Evolutionary conservation across 1,284 basidiomycete genomes (phyloP), one percentile per base, ranked within the genome.

Genomic region (Naganishia cerealis): DNA sequence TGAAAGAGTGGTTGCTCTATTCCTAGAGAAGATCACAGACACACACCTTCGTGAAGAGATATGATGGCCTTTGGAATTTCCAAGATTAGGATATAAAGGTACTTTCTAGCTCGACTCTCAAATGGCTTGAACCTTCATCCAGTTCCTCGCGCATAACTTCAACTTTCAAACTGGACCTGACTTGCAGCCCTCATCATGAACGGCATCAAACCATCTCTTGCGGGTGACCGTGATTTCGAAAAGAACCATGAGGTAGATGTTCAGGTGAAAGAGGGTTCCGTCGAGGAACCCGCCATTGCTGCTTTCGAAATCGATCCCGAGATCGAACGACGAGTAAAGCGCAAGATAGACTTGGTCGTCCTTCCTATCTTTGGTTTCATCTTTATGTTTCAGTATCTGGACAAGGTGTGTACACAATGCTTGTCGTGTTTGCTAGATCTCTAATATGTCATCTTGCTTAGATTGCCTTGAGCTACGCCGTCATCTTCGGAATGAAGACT

Each of bases 401-500:
- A 62, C 59, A 62, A 62, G 56, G 56, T 57, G 16, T 15, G 56
- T 42, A 33, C 21, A 26, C 36, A 18, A 18, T 5, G 18, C n/a
- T 15, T 9, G 16, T 57, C n/a, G 4, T 56, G 2, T 15, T 8
- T 15, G 16, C 5, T 16, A 8, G 40, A 39, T 1, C 10, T 1
- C 16, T 7, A 40, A 39, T 21, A 24, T n/a, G 15, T 21, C 33
- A 16, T 46, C 16, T 1, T 15, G 18, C 10, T 16, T 26, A 43
- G 43, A 62, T 50, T 29, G 59, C 59, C 8, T 40, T 50, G 46
- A 75, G 76, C 59, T 76, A 75, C 68, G 77, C 77, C 15, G 76
- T 76, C n/a, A 75, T 80, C 6, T 77, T 77, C 66, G 69, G 72
- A 15, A 76, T 77, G 67, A 68, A 74, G 15, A 70, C 69, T 29